These are phyloP conservation scores for Barnettozyma hawaiiensis DNA, from an alignment of 1,139 yeast species.

Conservation along the genomic window DNA sequence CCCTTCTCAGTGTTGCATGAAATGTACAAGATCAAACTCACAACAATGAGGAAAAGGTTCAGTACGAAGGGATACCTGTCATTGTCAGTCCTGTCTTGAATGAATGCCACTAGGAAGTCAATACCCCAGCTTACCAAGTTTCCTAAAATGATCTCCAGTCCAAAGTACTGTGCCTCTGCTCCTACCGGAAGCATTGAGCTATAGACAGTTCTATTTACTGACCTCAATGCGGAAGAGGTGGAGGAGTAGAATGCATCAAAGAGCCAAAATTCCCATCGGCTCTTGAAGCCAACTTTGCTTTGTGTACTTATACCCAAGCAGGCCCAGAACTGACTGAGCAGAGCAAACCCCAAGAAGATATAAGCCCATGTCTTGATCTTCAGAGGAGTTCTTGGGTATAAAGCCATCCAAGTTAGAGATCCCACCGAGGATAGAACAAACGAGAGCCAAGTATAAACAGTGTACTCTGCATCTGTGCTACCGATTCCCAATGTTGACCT, in stretches of 20 bases:
- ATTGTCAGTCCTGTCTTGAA: conserved; percentile 39
- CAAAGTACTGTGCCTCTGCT: conserved; percentile 42
- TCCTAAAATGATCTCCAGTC: conserved; percentile 40
- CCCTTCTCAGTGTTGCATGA: conserved; percentile 35
- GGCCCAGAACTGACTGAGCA: conserved; percentile 40
- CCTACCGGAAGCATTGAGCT: conserved; percentile 40
- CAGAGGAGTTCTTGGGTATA: conserved; percentile 29
- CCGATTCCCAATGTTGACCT: conserved; percentile 41
- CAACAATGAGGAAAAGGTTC: conserved; percentile 31
- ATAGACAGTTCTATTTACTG: conserved; percentile 36
- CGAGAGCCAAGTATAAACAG: conserved; percentile 38
- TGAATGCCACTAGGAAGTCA: conserved; percentile 36
- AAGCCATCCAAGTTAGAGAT: conserved; percentile 37
- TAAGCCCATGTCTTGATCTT: conserved; percentile 35
- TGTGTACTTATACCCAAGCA: conserved; percentile 34
- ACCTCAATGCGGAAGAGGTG: conserved; percentile 36
- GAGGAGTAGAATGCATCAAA: conserved; percentile 37
- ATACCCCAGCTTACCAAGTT: conserved; percentile 44
- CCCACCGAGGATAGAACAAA: conserved; percentile 35
- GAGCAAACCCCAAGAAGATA: conserved; percentile 30
- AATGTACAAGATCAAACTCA: conserved; percentile 29
- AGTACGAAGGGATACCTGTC: conserved; percentile 39
- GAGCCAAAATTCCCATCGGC: conserved; percentile 42
- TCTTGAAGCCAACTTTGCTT: conserved; percentile 36
- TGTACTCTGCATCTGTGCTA: conserved; percentile 36